Evolutionary conservation across 2,329 filamentous ascomycete genomes (phyloP).

Genomic region (Rutstroemia sp.): DNA sequence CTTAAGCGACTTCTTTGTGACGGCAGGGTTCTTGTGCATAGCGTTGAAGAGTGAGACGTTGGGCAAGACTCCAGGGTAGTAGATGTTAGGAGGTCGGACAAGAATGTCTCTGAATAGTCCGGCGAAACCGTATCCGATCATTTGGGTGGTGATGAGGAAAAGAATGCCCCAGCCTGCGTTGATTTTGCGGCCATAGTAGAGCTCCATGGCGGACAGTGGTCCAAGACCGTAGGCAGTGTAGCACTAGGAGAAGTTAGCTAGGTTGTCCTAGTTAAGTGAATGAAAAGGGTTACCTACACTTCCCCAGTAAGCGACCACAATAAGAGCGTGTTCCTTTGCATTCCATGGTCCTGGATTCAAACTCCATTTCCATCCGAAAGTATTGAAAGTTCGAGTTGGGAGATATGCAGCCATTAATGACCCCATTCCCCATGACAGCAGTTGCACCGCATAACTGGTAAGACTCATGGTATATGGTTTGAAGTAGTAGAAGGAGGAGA

Average conservation of each 20-base stretch:
- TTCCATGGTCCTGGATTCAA: constrained; percentile 62
- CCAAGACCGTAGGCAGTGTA: constrained; percentile 37
- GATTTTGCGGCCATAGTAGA: constrained; percentile 41
- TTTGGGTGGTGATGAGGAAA: constrained; percentile 52
- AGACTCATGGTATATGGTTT: constrained; percentile 27
- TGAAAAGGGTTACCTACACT: constrained; percentile 40
- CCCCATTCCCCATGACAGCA: constrained; percentile 30
- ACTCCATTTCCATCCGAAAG: constrained; percentile 28
- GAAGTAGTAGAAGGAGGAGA: constrained; percentile 30
- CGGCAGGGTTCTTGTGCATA: constrained; percentile 32
- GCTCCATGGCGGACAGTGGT: constrained; percentile 59
- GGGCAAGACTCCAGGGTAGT: constrained; percentile 52
- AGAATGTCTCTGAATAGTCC: constrained; percentile 52
- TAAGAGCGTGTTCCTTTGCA: constrained; percentile 60
- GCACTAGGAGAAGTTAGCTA: constrained; percentile 14
- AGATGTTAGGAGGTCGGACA: constrained; percentile 52
- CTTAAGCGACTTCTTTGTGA: constrained; percentile 32
- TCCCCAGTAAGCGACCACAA: constrained; percentile 39
- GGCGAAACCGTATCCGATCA: constrained; percentile 57
- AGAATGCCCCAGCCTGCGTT: constrained; percentile 36
- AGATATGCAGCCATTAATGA: constrained; percentile 24
- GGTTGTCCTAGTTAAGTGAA: constrained; percentile 52
- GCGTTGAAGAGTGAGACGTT: constrained; percentile 36
- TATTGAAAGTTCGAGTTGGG: constrained; percentile 20
- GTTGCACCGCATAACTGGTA: constrained; percentile 28